Conservation (phyloP, 2,329 filamentous ascomycete species). For the Penicillium sp. region DNA sequence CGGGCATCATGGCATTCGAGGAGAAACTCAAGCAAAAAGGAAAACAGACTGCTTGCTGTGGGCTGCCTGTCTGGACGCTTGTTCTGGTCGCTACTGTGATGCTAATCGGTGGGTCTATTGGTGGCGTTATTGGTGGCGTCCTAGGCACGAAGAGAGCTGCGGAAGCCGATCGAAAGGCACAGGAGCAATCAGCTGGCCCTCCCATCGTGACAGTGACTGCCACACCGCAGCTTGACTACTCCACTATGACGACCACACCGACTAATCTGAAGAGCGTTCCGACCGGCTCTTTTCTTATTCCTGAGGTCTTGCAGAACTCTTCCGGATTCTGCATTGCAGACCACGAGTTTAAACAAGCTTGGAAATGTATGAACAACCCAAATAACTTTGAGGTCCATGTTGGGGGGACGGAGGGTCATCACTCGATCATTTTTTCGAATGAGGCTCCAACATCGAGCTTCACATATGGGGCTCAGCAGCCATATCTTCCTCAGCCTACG, state of each 20-base stretch:
- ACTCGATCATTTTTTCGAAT: constrained; percentile 40
- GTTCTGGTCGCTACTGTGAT: constrained; percentile 47
- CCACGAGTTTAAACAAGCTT: constrained; percentile 47
- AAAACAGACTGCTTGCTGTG: constrained; percentile 47
- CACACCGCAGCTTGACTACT: constrained; percentile 51
- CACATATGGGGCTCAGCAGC: constrained; percentile 62
- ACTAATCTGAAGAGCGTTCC: constrained; percentile 46
- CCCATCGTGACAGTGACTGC: constrained; percentile 49
- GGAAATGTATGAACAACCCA: constrained; percentile 47
- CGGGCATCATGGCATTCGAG: constrained; percentile 42
- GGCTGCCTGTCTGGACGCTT: constrained; percentile 53
- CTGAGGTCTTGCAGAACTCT: constrained; percentile 47
- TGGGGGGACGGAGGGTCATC: constrained; percentile 23
- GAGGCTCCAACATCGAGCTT: constrained; percentile 42
- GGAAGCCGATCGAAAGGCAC: constrained; percentile 25
- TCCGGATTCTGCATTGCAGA: constrained; percentile 51
- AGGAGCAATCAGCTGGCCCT: constrained; percentile 18
- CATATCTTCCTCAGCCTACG: constrained; percentile 44
- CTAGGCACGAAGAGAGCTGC: constrained; percentile 46
- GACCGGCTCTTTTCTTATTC: constrained; percentile 51
- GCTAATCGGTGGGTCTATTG: constrained; percentile 50
- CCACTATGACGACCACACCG: constrained; percentile 48
- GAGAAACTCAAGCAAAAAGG: constrained; percentile 48
- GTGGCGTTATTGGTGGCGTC: constrained; percentile 55
- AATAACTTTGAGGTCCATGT: constrained; percentile 34